A percentile compares a stretch with the other conserved stretches of the same genome.
These are phyloP conservation scores for Pelargonium australe DNA, from an alignment of 441 rosid species.

Conservation along the genomic window DNA sequence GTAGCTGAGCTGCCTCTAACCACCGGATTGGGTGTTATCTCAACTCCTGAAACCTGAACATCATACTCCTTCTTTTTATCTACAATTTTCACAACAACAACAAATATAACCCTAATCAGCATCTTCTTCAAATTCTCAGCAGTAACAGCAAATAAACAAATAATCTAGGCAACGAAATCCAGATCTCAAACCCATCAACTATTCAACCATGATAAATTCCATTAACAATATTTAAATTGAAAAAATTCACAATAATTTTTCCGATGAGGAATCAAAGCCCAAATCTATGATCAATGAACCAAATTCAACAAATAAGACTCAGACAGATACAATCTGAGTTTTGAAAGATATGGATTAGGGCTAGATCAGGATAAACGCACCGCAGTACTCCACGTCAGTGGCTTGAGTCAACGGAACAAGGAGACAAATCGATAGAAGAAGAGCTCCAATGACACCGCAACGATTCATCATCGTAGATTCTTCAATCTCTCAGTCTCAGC, in stretches of 20 bases:
- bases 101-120: constrained; percentile 4
- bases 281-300: neutral
- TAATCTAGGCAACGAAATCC: neutral
- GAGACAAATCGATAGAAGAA: neutral
- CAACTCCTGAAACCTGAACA: constrained; percentile 62
- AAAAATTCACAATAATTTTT: neutral
- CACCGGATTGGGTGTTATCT: constrained; percentile 69
- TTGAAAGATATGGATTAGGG: neutral
- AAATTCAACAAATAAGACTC: neutral
- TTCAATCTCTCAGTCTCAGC: neutral
- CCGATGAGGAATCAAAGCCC: neutral
- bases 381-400: constrained; percentile 50
- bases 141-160: neutral
- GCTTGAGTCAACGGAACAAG: constrained; percentile 21
- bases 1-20: constrained; percentile 58
- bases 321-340: neutral
- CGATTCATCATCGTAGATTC: neutral
- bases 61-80: constrained; percentile 55
- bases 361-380: constrained; percentile 16
- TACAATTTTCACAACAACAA: constrained; percentile 26
- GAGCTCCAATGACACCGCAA: neutral
- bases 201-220: neutral
- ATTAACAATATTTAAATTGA: neutral
- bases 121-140: neutral
- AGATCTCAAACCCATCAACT: neutral